Percentiles rank a stretch among this genome's conserved stretches.
Conservation (phyloP, 495 filamentous ascomycete genomes). For the Trichoderma parareesei region DNA sequence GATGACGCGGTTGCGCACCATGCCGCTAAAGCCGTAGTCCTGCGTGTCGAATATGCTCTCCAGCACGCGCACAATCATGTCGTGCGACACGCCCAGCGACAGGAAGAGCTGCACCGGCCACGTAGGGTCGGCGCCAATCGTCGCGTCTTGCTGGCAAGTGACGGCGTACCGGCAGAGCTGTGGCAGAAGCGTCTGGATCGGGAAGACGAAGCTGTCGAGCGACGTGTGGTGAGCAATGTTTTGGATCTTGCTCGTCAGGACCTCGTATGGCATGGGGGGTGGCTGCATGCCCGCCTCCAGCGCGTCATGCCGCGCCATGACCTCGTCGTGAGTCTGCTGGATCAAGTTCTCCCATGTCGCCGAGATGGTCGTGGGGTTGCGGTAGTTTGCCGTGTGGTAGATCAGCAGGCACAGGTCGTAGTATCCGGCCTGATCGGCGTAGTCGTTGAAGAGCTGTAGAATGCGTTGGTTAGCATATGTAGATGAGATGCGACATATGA, state of each 20-base stretch:
- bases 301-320: constrained; percentile 39
- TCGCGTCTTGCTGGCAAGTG: constrained; percentile 58
- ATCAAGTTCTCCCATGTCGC: constrained; percentile 81
- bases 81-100: constrained; percentile 63
- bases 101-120: constrained; percentile 84
- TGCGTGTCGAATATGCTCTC: constrained; percentile 79
- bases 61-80: constrained; percentile 65
- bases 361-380: constrained; percentile 70
- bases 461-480: constrained; percentile 19
- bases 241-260: constrained; percentile 63
- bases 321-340: constrained; percentile 57
- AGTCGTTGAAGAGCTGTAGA: constrained; percentile 76
- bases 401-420: constrained; percentile 88
- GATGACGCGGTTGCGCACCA: constrained; percentile 30
- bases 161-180: constrained; percentile 72
- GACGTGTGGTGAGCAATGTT: constrained; percentile 70
- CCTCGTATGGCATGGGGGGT: constrained; percentile 52
- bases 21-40: constrained; percentile 71
- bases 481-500: background rate
- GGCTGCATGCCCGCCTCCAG: constrained; percentile 19
- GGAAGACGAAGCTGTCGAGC: constrained; percentile 66
- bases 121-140: constrained; percentile 47
- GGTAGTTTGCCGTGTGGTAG: constrained; percentile 79
- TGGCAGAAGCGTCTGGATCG: constrained; percentile 50
- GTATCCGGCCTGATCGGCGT: constrained; percentile 80